phyloP scores from a whole-genome alignment of 768 basidiomycete genomes.

The Serendipita indica region DNA sequence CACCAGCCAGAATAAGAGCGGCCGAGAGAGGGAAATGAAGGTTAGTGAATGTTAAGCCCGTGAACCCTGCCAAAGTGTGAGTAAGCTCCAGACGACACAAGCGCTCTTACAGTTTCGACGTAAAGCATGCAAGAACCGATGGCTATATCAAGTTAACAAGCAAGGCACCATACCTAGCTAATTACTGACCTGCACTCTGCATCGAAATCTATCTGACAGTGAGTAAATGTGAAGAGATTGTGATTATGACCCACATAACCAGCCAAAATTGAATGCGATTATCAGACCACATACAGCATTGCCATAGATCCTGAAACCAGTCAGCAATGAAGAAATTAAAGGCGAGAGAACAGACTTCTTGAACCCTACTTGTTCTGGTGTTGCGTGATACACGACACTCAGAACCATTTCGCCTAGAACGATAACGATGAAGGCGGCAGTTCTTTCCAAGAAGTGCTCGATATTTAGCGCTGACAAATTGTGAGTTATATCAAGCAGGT shows the following conservation, averaged over 20 bases:
- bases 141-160: neutral
- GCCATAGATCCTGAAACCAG: neutral
- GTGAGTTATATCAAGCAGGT: neutral
- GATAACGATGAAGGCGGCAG: conserved; percentile 23
- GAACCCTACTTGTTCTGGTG: neutral
- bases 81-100: neutral
- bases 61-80: neutral
- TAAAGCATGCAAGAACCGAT: conserved; percentile 4
- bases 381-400: conserved; percentile 12
- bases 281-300: conserved; percentile 3
- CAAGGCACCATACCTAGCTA: neutral
- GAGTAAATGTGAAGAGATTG: neutral
- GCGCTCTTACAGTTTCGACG: neutral
- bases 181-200: conserved; percentile 5
- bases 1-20: conserved; percentile 18
- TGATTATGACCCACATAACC: neutral
- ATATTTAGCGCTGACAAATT: conserved; percentile 22
- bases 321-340: neutral
- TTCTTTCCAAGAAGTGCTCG: conserved; percentile 24
- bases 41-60: conserved; percentile 12
- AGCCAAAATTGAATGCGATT: conserved; percentile 6
- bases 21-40: conserved; percentile 20
- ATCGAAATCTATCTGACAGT: neutral
- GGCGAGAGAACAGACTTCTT: neutral
- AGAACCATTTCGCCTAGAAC: conserved; percentile 18